Conservation (phyloP, 2,329 filamentous ascomycete genomes). For the Paraphaeosphaeria minitans region DNA sequence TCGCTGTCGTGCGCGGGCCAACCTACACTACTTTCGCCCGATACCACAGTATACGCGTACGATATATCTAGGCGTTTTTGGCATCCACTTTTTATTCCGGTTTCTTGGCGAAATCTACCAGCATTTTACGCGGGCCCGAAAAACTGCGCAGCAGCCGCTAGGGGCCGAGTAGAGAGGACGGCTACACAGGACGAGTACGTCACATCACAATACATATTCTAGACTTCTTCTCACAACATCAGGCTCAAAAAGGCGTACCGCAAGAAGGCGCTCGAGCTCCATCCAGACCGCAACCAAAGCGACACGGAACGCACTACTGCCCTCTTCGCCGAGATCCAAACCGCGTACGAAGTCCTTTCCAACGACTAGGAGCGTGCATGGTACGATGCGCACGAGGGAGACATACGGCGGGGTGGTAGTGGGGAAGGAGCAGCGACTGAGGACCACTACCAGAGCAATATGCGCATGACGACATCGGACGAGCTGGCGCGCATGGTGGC, state of each 20-base stretch:
- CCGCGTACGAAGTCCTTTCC: constrained; percentile 93
- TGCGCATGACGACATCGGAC: constrained; percentile 77
- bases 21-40: too few species aligned
- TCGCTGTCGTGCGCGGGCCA: too few species aligned
- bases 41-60: too few species aligned
- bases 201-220: too few species aligned
- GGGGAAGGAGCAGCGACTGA: constrained; percentile 47
- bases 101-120: too few species aligned
- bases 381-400: constrained; percentile 94
- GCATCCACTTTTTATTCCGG: too few species aligned
- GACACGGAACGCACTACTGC: constrained; percentile 82
- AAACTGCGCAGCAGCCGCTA: too few species aligned
- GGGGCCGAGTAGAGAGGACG: too few species aligned
- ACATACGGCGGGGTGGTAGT: constrained; percentile 74
- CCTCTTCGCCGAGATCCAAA: constrained; percentile 88
- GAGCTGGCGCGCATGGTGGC: constrained; percentile 80
- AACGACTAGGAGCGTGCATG: constrained; percentile 94
- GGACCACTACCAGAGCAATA: constrained; percentile 67
- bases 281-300: constrained; percentile 91
- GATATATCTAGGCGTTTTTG: too few species aligned
- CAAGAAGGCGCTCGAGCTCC: constrained; percentile 86
- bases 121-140: too few species aligned
- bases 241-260: constrained; percentile 96
- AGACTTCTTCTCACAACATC: too few species aligned
- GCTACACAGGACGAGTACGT: too few species aligned